These are phyloP conservation scores for Vanderwaltozyma polyspora DNA, from an alignment of 805 yeast genomes.

Conservation along the genomic window DNA sequence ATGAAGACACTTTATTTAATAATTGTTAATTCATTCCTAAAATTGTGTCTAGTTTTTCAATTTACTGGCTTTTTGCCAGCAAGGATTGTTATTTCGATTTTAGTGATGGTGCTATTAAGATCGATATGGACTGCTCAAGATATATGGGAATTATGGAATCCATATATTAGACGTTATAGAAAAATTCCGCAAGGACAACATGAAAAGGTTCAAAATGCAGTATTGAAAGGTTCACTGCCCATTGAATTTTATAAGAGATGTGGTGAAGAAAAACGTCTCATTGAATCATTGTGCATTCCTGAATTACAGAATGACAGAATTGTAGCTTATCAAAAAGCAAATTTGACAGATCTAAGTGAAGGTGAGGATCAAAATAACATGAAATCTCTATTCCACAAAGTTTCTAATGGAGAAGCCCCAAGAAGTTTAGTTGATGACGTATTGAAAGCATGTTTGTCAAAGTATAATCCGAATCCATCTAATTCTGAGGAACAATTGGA, in stretches of 20 bases:
- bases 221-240: not conserved
- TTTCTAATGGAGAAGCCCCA: not conserved
- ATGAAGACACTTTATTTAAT: slow-evolving; percentile 1
- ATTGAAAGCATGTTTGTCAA: not conserved
- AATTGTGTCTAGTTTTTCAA: too few relatives aligned
- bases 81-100: not conserved
- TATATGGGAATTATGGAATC: slow-evolving; percentile 21
- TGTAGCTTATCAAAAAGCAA: not conserved
- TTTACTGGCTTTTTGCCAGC: slow-evolving; percentile 1
- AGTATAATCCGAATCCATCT: not conserved
- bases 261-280: not conserved
- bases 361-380: not conserved
- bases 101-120: slow-evolving; percentile 2
- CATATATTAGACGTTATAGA: slow-evolving; percentile 5
- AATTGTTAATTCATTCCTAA: too few relatives aligned
- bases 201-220: not conserved
- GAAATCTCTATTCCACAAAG: not conserved
- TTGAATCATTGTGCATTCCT: not conserved
- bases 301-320: slow-evolving; percentile 1
- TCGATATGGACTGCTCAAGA: slow-evolving; percentile 16
- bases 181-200: not conserved
- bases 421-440: not conserved
- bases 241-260: not conserved
- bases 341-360: not conserved
- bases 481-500: not conserved